phyloP scores from a whole-genome alignment of 352 stramenopile genomes.

The Achlya hypogyna region DNA sequence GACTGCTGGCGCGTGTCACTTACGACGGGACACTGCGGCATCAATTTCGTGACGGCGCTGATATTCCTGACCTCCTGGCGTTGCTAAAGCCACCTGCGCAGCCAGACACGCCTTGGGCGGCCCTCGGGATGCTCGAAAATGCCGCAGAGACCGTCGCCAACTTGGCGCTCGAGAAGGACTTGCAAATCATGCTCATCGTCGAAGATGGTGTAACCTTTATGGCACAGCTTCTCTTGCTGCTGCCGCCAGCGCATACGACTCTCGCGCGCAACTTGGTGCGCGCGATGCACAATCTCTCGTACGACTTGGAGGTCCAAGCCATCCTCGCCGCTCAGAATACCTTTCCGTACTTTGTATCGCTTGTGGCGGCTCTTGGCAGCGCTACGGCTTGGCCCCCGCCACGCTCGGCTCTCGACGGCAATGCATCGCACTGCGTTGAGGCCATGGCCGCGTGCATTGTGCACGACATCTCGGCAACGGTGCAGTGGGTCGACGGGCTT shows the following conservation, averaged over 20 bases:
- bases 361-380: slow-evolving; percentile 21
- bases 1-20: not conserved
- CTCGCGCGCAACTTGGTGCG: slow-evolving; percentile 42
- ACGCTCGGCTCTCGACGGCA: not conserved
- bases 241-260: slow-evolving; percentile 24
- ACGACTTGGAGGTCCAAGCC: slow-evolving; percentile 59
- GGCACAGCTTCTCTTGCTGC: slow-evolving; percentile 31
- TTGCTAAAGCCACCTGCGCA: not conserved
- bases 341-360: slow-evolving; percentile 34
- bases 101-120: not conserved
- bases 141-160: not conserved
- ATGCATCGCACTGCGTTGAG: not conserved
- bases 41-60: slow-evolving; percentile 27
- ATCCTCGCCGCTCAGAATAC: slow-evolving; percentile 39
- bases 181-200: slow-evolving; percentile 57
- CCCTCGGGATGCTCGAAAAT: not conserved
- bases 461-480: not conserved
- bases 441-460: not conserved
- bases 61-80: slow-evolving; percentile 42
- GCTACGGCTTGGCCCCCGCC: not conserved
- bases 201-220: slow-evolving; percentile 60
- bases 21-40: not conserved
- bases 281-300: slow-evolving; percentile 40
- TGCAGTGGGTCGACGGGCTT: slow-evolving; percentile 2
- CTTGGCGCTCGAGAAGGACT: slow-evolving; percentile 24